Conservation (phyloP, 768 basidiomycete genomes). For the Serendipita indica region DNA sequence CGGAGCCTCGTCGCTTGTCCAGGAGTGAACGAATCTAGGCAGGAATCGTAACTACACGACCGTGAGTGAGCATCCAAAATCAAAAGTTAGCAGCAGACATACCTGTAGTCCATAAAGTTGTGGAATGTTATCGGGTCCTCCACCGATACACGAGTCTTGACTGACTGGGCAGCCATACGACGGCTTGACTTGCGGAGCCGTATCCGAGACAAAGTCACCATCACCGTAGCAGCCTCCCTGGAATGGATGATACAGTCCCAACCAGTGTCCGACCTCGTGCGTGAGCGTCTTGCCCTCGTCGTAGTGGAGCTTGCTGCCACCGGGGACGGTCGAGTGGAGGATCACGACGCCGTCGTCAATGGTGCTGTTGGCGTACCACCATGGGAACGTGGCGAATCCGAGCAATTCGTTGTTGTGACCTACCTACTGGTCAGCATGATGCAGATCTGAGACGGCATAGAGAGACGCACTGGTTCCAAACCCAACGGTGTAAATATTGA, state of each 20-base stretch:
- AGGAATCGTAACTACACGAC: background rate
- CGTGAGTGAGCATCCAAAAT: no score
- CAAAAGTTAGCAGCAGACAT: no score
- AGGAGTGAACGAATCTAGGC: background rate
- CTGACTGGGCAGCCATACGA: constrained; percentile 25
- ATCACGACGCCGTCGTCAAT: constrained; percentile 27
- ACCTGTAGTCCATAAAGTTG: constrained; percentile 16
- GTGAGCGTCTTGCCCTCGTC: constrained; percentile 12
- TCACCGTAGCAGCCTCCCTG: constrained; percentile 16
- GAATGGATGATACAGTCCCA: constrained; percentile 15
- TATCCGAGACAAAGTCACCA: constrained; percentile 18
- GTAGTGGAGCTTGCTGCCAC: background rate
- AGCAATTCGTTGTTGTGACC: constrained; percentile 16
- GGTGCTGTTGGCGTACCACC: constrained; percentile 19
- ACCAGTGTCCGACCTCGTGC: constrained; percentile 18
- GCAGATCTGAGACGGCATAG: background rate
- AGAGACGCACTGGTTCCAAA: background rate
- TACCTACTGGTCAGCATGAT: constrained; percentile 14
- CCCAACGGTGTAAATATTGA: constrained; percentile 7
- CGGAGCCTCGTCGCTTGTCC: background rate
- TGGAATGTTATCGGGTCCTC: constrained; percentile 16
- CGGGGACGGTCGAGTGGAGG: constrained; percentile 9
- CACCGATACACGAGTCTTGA: constrained; percentile 22
- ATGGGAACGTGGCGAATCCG: constrained; percentile 28
- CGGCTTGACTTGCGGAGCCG: constrained; percentile 18